phyloP scores from a whole-genome alignment of 2,329 filamentous ascomycete genomes.

The Aspergillus uvarum region DNA sequence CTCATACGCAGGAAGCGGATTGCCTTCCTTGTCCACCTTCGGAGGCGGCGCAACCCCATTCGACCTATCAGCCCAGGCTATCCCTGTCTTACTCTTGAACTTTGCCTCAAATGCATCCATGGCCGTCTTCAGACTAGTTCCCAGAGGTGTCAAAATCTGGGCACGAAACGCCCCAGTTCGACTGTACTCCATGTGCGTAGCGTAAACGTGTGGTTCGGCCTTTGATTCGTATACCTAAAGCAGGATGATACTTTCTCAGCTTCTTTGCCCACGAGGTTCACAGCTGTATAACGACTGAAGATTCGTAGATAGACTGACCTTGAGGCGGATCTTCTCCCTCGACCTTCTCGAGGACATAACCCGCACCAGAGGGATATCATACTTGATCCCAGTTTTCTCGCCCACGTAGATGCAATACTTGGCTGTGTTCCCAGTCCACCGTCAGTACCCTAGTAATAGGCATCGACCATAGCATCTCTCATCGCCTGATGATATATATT shows the following conservation, averaged over 20 bases:
- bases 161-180: conserved; percentile 30
- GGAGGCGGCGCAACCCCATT: conserved; percentile 18
- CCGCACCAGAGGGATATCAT: conserved; percentile 63
- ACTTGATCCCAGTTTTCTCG: conserved; percentile 56
- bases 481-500: neutral
- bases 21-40: conserved; percentile 26
- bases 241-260: neutral
- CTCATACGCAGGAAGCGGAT: conserved; percentile 25
- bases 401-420: conserved; percentile 68
- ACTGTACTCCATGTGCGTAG: conserved; percentile 54
- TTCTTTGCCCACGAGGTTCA: conserved; percentile 5
- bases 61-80: conserved; percentile 56
- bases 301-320: conserved; percentile 47
- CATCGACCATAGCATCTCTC: no score
- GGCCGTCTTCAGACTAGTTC: conserved; percentile 41
- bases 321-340: conserved; percentile 61
- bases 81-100: conserved; percentile 59
- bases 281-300: neutral
- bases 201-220: conserved; percentile 60
- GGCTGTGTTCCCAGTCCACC: conserved; percentile 39
- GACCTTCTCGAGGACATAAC: conserved; percentile 47
- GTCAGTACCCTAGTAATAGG: no score
- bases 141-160: conserved; percentile 35
- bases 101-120: conserved; percentile 55
- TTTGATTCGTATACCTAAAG: conserved; percentile 67